Evolutionary conservation across 441 rosid genomes (phyloP), one percentile per base, ranked within the genome.

Genomic region (Croton setiger): DNA sequence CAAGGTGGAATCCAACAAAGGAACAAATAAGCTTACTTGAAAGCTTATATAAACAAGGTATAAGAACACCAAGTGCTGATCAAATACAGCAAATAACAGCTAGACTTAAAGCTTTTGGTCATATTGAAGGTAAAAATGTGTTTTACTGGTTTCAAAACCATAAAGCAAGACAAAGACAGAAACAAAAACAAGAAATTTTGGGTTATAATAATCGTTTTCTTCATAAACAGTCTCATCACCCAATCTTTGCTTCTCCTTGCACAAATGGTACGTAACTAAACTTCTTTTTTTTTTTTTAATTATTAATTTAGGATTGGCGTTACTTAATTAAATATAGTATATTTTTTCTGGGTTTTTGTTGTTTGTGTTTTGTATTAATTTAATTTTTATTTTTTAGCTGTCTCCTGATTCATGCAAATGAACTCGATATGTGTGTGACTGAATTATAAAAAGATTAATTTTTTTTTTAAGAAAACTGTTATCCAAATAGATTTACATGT

Each of bases 81-180:
- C 97, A 92, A 81, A 94, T 94, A 63, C 92, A 94, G 80, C 92
- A 88, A 63, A 94, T 94, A 64, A 87, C 98, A 4, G 68, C 66
- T 21, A 83, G 87, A 69, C 96, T 94, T 21, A 85, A 82, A 35
- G 89, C 78, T 3, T 84, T 70, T 63, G 99, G 99, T 21, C 87
- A 86, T 67, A 94, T 91, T 39, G 98, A 94, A 79, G 98, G 97
- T 15, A 94, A 94, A 79, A 94, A 94, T 72, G 97, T 94, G 44
- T 94, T 94, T 55, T 94, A 94, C 63, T 94, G 99, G 99, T 94
- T 94, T 63, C 99, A 94, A 69, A 94, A 93, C 80, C 99, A 92
- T 20, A 94, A 92, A 79, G 99, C 99, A 31, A 83, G 99, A 54
- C 97, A 87, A 70, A 83, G 98, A 54, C 98, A 90, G 82, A 92